Evolutionary conservation across 352 stramenopile genomes (phyloP).

Genomic region (Pythium grandisporangium): DNA sequence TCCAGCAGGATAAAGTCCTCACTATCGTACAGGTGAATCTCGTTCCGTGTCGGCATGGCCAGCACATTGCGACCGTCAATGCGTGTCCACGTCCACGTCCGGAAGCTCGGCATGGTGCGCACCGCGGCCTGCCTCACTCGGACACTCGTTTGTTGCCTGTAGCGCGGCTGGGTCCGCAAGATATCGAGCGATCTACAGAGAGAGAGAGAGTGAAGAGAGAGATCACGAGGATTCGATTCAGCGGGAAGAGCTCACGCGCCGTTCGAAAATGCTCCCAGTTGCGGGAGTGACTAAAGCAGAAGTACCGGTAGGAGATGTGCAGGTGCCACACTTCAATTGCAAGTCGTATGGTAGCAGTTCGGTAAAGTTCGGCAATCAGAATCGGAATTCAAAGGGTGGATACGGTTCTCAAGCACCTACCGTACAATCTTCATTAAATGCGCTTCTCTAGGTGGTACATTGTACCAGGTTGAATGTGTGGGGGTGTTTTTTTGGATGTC

Average conservation of each 20-base stretch:
- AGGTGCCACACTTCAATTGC: too few species aligned
- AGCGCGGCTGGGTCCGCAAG: too few species aligned
- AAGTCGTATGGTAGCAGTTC: background rate
- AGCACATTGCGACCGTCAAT: conserved; percentile 79
- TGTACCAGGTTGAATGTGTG: background rate
- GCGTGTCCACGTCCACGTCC: conserved; percentile 72
- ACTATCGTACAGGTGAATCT: conserved; percentile 75
- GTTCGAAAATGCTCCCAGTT: background rate
- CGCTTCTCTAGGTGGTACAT: background rate
- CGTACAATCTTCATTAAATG: background rate
- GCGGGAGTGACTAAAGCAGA: too few species aligned
- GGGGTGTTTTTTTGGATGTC: background rate
- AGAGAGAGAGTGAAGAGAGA: too few species aligned
- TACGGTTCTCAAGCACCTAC: too few species aligned
- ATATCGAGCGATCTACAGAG: background rate
- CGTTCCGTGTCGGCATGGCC: conserved; percentile 49
- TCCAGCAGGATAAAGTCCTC: conserved; percentile 77
- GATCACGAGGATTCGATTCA: background rate
- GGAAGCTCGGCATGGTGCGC: conserved; percentile 19
- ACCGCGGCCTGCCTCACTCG: too few species aligned
- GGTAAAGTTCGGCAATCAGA: background rate
- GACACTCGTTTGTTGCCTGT: too few species aligned
- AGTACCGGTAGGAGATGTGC: too few species aligned
- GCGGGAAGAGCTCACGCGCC: background rate
- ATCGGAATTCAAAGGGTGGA: too few species aligned